Percentiles rank a stretch among this genome's conserved stretches.
Evolutionary conservation across 75 land plant genomes (phyloP).

Genomic region (Ceratopteris richardii): DNA sequence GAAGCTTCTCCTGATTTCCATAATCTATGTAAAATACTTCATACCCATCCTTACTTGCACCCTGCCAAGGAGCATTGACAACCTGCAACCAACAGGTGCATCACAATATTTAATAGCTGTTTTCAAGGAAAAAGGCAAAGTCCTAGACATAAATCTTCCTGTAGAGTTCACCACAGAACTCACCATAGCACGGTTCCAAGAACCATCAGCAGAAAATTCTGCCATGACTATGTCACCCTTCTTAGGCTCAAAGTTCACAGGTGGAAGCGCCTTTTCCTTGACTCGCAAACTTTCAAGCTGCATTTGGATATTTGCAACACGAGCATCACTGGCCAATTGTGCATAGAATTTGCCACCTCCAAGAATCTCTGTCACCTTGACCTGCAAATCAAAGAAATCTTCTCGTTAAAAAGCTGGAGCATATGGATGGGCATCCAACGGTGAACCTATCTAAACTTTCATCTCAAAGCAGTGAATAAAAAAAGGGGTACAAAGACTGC

Average conservation of each 20-base stretch:
- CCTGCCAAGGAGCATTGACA: conserved; percentile 71
- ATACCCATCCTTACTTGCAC: conserved; percentile 52
- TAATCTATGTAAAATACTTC: conserved; percentile 96
- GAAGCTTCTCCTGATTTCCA: conserved; percentile 83
- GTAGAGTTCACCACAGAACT: no score
- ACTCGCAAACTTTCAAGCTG: conserved; percentile 62
- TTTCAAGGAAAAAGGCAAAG: background rate
- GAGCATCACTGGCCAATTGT: conserved; percentile 63
- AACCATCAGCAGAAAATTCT: conserved; percentile 68
- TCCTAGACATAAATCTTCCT: no score
- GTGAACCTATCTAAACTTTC: background rate
- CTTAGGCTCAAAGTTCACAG: conserved; percentile 61
- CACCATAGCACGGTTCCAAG: conserved; percentile 97
- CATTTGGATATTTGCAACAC: conserved; percentile 58
- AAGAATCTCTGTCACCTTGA: conserved; percentile 74
- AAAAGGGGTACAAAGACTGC: no score
- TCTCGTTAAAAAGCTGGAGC: background rate
- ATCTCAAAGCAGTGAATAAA: background rate
- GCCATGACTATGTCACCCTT: conserved; percentile 92
- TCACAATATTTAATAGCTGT: background rate
- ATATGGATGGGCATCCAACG: conserved; percentile 1
- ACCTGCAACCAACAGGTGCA: conserved; percentile 30
- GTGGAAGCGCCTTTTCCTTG: conserved; percentile 60
- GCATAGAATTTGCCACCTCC: conserved; percentile 92
- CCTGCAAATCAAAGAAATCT: conserved; percentile 34